Conservation (phyloP, 2,329 filamentous ascomycete genomes). For the Kalaharituber pfeilii region DNA sequence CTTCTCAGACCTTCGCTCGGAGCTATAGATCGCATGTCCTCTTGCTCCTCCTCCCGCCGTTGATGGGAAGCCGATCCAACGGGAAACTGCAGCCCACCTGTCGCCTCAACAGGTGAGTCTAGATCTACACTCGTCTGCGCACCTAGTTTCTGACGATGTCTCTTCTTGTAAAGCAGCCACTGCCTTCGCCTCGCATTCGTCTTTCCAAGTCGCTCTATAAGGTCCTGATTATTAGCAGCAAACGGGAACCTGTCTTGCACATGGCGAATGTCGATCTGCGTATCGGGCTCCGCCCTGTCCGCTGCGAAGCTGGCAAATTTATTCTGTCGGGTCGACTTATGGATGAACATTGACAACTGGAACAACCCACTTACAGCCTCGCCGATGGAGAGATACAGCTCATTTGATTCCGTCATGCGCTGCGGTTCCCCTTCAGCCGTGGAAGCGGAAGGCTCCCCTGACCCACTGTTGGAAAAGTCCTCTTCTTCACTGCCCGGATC, state of each 20-base stretch:
- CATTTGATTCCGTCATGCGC: background rate
- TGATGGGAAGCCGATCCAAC: no score
- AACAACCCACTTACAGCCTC: constrained; percentile 24
- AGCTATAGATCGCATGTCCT: background rate
- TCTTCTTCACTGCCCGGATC: background rate
- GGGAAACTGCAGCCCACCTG: background rate
- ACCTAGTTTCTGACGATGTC: constrained; percentile 17
- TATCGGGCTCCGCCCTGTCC: constrained; percentile 22
- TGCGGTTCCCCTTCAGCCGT: background rate
- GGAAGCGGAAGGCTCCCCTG: background rate
- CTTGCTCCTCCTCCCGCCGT: background rate
- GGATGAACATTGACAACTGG: constrained; percentile 25
- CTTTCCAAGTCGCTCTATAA: constrained; percentile 23
- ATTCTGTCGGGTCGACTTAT: constrained; percentile 25
- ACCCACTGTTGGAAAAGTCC: background rate
- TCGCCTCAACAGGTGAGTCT: background rate
- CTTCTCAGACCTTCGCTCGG: no score
- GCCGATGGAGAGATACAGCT: constrained; percentile 5
- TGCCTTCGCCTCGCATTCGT: constrained; percentile 25
- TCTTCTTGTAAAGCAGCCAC: constrained; percentile 25
- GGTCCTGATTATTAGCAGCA: background rate
- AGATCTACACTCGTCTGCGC: background rate
- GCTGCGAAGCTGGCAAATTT: constrained; percentile 21
- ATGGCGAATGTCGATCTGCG: constrained; percentile 23
- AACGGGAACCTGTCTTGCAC: constrained; percentile 21